Evolutionary conservation across 805 yeast species (phyloP).

Genomic region (Candida fluviatilis): DNA sequence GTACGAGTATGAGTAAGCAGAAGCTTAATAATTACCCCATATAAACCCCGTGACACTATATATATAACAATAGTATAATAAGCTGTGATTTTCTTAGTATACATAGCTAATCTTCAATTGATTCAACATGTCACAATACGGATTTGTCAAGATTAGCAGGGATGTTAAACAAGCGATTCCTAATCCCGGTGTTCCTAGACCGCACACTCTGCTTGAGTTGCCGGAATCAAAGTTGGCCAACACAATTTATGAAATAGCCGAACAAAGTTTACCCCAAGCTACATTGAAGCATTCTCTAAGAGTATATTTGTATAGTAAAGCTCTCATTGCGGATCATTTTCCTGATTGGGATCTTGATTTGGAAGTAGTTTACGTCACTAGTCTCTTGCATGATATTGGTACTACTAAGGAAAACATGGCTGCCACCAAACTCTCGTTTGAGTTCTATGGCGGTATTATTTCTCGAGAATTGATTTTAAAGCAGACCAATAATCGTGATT

Average conservation of each 20-base stretch:
- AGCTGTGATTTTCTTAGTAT: no score
- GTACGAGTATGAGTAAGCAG: no score
- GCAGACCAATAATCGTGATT: slow-evolving; percentile 19
- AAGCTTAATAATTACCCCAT: no score
- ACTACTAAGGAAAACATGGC: slow-evolving; percentile 29
- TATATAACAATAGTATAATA: no score
- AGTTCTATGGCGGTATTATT: slow-evolving; percentile 29
- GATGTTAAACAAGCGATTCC: slow-evolving; percentile 22
- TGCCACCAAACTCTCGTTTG: slow-evolving; percentile 31
- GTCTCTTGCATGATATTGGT: slow-evolving; percentile 31
- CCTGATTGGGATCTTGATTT: slow-evolving; percentile 26
- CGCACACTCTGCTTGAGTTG: slow-evolving; percentile 15
- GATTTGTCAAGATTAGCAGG: slow-evolving; percentile 26
- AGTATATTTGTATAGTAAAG: slow-evolving; percentile 25
- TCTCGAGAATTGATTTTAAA: slow-evolving; percentile 21
- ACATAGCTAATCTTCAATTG: no score
- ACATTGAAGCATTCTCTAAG: slow-evolving; percentile 28
- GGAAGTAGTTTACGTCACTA: slow-evolving; percentile 25
- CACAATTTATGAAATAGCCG: slow-evolving; percentile 19
- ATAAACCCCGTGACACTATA: no score
- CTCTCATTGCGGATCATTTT: slow-evolving; percentile 29
- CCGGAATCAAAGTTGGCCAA: slow-evolving; percentile 17
- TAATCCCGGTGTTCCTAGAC: slow-evolving; percentile 18
- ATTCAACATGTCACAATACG: slow-evolving; percentile 24
- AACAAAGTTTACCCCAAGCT: slow-evolving; percentile 15